Evolutionary conservation across 2,329 filamentous ascomycete genomes (phyloP), one percentile per base, ranked within the genome.

Genomic region (Myriosclerotinia curreyana): DNA sequence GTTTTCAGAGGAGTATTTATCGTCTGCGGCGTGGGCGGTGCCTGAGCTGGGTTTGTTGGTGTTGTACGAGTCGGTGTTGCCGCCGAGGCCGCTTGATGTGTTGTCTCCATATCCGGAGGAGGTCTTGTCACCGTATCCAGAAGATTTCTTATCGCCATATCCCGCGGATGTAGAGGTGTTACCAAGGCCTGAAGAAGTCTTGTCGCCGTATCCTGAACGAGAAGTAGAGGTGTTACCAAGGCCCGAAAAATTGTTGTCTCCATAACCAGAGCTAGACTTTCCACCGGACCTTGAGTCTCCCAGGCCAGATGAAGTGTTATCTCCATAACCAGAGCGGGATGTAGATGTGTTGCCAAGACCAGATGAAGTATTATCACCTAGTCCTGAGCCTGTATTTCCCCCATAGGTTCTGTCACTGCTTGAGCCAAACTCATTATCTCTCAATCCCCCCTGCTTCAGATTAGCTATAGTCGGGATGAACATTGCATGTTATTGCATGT

Each of bases 371-470:
- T 51, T 28, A 28, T 50, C 53, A 14, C 53, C 61, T 44, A 49
- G 67, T 56, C 69, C 69, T 54, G 69, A 71, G 65, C 63, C 65
- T 50, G 68, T 54, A 20, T 65, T 67, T 49, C 60, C 38, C 50
- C 56, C 64, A 40, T 60, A 54, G 15, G 61, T 46, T 49, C 58
- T 42, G 2, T 64, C 62, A 52, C 56, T 31, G 46, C 69, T 64
- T 58, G 54, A 44, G 44, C 53, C 53, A 25, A 64, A 65, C 46
- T 67, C 65, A 36, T 46, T 65, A 48, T 66, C 65, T 64, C 60
- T 56, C 22, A 68, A 71, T n/a, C 69, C 55, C 48, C 55, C 72
- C 60, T 69, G 74, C 59, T 64, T 69, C 67, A 73, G 69, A 50
- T 59, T 53, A 48, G 71, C 58, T 25, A 34, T 34, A 31, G 50